Conservation (phyloP, 805 yeast species). For the Candida silvicultrix region DNA sequence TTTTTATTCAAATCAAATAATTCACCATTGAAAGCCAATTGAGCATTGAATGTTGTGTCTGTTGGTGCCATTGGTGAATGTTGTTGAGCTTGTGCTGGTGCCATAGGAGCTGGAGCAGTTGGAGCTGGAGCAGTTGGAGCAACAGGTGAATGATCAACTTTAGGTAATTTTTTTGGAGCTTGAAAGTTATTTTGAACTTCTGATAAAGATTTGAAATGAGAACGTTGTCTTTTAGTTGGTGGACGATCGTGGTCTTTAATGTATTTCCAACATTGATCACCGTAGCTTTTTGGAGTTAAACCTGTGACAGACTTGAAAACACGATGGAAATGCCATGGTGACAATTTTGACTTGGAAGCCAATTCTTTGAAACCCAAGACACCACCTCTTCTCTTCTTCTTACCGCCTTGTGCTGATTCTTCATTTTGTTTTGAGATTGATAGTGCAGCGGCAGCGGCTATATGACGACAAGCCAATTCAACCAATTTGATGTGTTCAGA, state of each 20-base stretch:
- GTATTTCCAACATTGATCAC: conserved; percentile 72
- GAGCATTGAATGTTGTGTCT: not conserved
- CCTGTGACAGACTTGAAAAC: conserved; percentile 85
- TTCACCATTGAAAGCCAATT: not conserved
- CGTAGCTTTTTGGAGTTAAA: conserved; percentile 82
- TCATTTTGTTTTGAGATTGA: conserved; percentile 24
- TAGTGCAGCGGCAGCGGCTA: conserved; percentile 70
- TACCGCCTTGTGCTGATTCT: conserved; percentile 17
- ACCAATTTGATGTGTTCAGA: conserved; percentile 64
- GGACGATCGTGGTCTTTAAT: conserved; percentile 31
- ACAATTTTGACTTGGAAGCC: conserved; percentile 74
- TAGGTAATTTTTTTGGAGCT: conserved; percentile 5
- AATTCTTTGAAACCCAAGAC: conserved; percentile 80
- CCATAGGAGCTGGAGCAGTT: not conserved
- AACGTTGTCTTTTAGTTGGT: conserved; percentile 12
- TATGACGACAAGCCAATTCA: conserved; percentile 76
- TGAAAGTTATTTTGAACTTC: conserved; percentile 13
- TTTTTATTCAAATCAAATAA: conserved; percentile 10
- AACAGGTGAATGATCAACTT: conserved; percentile 3
- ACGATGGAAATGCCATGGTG: conserved; percentile 92
- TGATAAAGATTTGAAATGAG: conserved; percentile 17
- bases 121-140: conserved; percentile 1
- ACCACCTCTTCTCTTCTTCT: conserved; percentile 66
- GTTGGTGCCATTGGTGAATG: not conserved
- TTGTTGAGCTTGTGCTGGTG: not conserved